These are phyloP conservation scores for Erythrobasidium yunnanense DNA, from an alignment of 768 basidiomycete species.

Conservation along the genomic window DNA sequence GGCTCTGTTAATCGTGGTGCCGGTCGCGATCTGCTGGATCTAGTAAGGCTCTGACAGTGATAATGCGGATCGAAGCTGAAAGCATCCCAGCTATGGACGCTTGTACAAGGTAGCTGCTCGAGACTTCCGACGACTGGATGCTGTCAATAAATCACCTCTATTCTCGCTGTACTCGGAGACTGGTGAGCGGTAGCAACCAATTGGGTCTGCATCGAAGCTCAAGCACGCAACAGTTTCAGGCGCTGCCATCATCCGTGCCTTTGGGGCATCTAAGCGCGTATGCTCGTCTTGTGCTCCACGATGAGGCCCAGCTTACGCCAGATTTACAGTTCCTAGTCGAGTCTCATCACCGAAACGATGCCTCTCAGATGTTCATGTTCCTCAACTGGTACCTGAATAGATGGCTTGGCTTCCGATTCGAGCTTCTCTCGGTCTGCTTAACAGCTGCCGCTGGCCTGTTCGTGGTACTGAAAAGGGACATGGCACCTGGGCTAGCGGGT, in stretches of 20 bases:
- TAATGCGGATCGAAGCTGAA: background rate
- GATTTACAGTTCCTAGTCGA: background rate
- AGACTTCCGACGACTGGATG: conserved; percentile 45
- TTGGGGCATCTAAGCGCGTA: conserved; percentile 30
- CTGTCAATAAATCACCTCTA: conserved; percentile 40
- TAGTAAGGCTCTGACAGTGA: background rate
- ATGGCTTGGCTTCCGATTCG: conserved; percentile 35
- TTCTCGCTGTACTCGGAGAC: conserved; percentile 33
- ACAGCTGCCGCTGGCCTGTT: conserved; percentile 35
- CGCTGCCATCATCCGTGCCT: conserved; percentile 38
- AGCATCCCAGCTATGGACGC: conserved; percentile 18
- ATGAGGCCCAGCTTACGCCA: background rate
- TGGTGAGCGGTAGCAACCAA: background rate
- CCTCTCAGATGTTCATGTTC: conserved; percentile 33
- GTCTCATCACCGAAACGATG: conserved; percentile 7
- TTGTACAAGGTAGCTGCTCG: conserved; percentile 41
- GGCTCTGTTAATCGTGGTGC: background rate
- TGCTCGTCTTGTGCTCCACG: background rate
- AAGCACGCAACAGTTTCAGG: conserved; percentile 35
- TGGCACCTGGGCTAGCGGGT: conserved; percentile 30
- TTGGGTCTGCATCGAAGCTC: too few species aligned
- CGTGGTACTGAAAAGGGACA: conserved; percentile 21
- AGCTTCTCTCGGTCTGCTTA: conserved; percentile 28
- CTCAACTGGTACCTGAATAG: conserved; percentile 33
- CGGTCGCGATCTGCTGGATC: background rate